Percentiles rank a stretch among this genome's conserved stretches.
Conservation (phyloP, 208 protist genomes). For the Trypanosoma conorhini region DNA sequence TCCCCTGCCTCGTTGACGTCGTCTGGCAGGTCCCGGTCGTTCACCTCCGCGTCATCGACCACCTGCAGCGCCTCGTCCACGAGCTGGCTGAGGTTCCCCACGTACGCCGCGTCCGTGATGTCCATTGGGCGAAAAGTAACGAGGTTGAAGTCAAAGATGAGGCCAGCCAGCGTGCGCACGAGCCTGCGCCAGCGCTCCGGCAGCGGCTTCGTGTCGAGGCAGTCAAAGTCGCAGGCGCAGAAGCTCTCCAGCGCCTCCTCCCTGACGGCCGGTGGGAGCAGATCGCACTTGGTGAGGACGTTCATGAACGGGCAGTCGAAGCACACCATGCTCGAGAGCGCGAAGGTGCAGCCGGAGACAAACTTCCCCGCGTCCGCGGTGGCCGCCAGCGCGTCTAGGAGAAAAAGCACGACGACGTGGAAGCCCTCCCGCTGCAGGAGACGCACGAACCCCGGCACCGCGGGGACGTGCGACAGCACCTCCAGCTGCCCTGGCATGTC, state of each 20-base stretch:
- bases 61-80: constrained; percentile 88
- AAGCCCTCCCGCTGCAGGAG: constrained; percentile 85
- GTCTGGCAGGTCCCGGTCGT: constrained; percentile 58
- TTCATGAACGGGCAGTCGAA: constrained; percentile 94
- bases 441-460: constrained; percentile 86
- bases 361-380: constrained; percentile 91
- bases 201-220: constrained; percentile 71
- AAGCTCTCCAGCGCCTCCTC: constrained; percentile 81
- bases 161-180: constrained; percentile 57
- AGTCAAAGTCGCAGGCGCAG: constrained; percentile 89
- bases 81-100: constrained; percentile 66
- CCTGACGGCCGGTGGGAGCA: constrained; percentile 71
- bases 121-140: constrained; percentile 87
- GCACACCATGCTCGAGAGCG: constrained; percentile 89
- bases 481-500: constrained; percentile 99
- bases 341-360: constrained; percentile 88
- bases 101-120: constrained; percentile 63
- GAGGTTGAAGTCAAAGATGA: constrained; percentile 82
- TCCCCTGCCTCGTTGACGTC: constrained; percentile 9
- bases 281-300: constrained; percentile 90
- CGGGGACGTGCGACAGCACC: constrained; percentile 97
- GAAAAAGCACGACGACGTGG: constrained; percentile 81
- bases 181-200: constrained; percentile 66
- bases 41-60: constrained; percentile 84
- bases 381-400: constrained; percentile 83